phyloP scores from a whole-genome alignment of 495 filamentous ascomycete species.

The Aspergillus nidulans region DNA sequence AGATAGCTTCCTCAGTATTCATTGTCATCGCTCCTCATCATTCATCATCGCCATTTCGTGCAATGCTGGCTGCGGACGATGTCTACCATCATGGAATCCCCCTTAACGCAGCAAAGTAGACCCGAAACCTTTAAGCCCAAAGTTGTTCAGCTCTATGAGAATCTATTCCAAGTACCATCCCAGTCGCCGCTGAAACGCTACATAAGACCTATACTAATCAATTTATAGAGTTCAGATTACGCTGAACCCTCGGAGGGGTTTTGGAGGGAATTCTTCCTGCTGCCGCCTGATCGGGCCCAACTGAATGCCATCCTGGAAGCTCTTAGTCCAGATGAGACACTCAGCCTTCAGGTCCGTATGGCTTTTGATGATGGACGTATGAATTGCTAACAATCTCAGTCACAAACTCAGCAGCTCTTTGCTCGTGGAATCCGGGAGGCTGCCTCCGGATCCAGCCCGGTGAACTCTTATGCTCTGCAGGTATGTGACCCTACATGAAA shows the following conservation, averaged over 20 bases:
- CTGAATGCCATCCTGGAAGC: slow-evolving; percentile 63
- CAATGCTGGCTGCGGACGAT: slow-evolving; percentile 14
- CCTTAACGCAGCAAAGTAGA: slow-evolving; percentile 86
- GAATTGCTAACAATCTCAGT: slow-evolving; percentile 31
- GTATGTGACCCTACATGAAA: slow-evolving; percentile 47
- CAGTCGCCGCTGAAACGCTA: not conserved
- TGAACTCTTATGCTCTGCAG: slow-evolving; percentile 81
- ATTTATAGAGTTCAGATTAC: slow-evolving; percentile 42
- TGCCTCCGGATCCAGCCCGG: slow-evolving; percentile 54
- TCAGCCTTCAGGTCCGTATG: slow-evolving; percentile 60
- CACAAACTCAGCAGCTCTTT: slow-evolving; percentile 76
- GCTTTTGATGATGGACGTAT: not conserved
- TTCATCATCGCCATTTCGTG: slow-evolving; percentile 1
- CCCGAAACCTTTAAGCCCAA: slow-evolving; percentile 91
- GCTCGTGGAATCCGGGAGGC: slow-evolving; percentile 64
- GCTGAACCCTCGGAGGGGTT: slow-evolving; percentile 79
- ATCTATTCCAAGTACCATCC: slow-evolving; percentile 70
- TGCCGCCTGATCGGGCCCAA: slow-evolving; percentile 66
- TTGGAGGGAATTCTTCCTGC: slow-evolving; percentile 93
- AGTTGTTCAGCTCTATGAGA: slow-evolving; percentile 83
- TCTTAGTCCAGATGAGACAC: slow-evolving; percentile 66
- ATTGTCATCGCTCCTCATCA: not conserved
- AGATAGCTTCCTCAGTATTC: not conserved
- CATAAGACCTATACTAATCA: slow-evolving; percentile 6
- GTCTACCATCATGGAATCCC: slow-evolving; percentile 66